These are phyloP conservation scores for Lentinula sp. DNA, from an alignment of 768 basidiomycete species.

Conservation along the genomic window DNA sequence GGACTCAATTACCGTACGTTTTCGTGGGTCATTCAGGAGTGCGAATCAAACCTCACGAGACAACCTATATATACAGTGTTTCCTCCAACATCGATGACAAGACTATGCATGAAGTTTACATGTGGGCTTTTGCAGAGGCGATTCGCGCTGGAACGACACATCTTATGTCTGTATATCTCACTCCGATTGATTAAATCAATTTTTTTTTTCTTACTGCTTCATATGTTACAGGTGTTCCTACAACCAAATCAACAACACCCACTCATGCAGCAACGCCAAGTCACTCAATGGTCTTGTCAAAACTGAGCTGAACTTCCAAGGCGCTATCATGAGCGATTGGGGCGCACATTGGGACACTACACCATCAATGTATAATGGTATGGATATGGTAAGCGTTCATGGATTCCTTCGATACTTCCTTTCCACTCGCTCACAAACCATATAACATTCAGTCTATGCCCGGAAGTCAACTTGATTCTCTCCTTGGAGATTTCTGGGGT, in stretches of 20 bases:
- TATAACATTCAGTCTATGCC: constrained; percentile 2
- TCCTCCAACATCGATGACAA: constrained; percentile 34
- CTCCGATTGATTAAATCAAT: constrained; percentile 7
- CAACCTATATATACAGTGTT: background rate
- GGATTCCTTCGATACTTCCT: background rate
- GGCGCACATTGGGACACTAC: constrained; percentile 17
- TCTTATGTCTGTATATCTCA: constrained; percentile 20
- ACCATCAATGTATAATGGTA: constrained; percentile 9
- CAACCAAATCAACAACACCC: constrained; percentile 35
- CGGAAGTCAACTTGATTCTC: constrained; percentile 1
- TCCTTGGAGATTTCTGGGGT: constrained; percentile 11
- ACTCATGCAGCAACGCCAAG: constrained; percentile 39
- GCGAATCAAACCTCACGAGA: background rate
- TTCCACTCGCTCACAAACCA: background rate
- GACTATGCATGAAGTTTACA: constrained; percentile 28
- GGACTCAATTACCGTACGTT: background rate
- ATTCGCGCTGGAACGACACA: constrained; percentile 25
- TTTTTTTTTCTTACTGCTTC: background rate
- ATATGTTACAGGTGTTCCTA: constrained; percentile 7
- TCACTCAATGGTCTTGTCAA: constrained; percentile 38
- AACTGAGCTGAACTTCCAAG: constrained; percentile 42
- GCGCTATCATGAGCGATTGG: constrained; percentile 36
- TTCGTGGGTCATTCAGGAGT: background rate
- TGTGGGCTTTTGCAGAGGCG: constrained; percentile 20
- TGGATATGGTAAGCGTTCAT: constrained; percentile 8